phyloP scores from a whole-genome alignment of 257 asterid species.

The Capsicum chinense region DNA sequence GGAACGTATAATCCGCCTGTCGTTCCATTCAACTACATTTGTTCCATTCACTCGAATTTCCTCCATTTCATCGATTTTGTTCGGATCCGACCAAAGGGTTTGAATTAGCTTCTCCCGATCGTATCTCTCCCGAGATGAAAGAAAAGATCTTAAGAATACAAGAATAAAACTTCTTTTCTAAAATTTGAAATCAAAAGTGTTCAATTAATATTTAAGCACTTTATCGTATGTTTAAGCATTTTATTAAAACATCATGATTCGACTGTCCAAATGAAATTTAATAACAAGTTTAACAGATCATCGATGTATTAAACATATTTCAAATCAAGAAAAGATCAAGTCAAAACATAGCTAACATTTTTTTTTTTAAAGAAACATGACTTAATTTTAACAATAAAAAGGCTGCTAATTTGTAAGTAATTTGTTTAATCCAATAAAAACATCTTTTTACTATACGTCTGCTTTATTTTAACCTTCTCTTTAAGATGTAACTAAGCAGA shows the following conservation, averaged over 20 bases:
- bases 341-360: neutral
- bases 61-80: no score
- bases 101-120: no score
- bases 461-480: neutral
- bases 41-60: no score
- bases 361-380: neutral
- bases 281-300: neutral
- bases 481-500: neutral
- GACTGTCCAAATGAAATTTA: no score
- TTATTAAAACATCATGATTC: neutral
- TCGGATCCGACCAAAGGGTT: no score
- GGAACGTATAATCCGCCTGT: no score
- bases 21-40: no score
- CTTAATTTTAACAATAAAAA: no score
- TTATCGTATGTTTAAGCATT: neutral
- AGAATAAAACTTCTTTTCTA: neutral
- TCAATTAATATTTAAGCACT: neutral
- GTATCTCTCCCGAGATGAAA: no score
- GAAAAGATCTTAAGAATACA: no score
- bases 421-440: neutral
- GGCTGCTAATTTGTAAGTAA: no score
- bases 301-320: neutral
- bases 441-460: neutral
- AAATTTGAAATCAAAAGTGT: neutral
- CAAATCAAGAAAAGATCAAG: conserved; percentile 15